These are phyloP conservation scores for Collybiopsis confluens DNA, from an alignment of 768 basidiomycete species.

Conservation along the genomic window DNA sequence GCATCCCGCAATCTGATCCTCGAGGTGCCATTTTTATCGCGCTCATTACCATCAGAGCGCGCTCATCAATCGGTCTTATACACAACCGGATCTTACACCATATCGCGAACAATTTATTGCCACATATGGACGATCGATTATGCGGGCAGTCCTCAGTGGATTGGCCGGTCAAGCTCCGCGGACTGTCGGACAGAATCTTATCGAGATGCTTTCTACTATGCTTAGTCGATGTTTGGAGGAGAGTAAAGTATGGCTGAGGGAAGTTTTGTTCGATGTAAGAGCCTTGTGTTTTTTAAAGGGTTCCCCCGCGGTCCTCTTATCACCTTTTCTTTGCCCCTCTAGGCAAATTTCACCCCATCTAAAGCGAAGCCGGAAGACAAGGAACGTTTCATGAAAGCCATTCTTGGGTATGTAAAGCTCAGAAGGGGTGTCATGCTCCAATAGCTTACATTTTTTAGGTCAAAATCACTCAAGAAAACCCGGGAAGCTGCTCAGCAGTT, in stretches of 20 bases:
- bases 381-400: conserved; percentile 69
- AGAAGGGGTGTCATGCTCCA: neutral
- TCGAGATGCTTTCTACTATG: conserved; percentile 73
- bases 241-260: conserved; percentile 66
- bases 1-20: neutral
- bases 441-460: conserved; percentile 33
- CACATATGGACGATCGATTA: conserved; percentile 58
- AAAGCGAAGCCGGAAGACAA: conserved; percentile 75
- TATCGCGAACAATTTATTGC: conserved; percentile 49
- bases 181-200: conserved; percentile 77
- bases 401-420: conserved; percentile 52
- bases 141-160: conserved; percentile 70
- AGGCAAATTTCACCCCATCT: conserved; percentile 73
- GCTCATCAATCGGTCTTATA: conserved; percentile 61
- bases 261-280: conserved; percentile 63
- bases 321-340: neutral
- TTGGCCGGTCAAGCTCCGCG: conserved; percentile 84
- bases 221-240: conserved; percentile 52
- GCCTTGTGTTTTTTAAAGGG: conserved; percentile 8
- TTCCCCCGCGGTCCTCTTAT: neutral
- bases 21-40: too few relatives aligned
- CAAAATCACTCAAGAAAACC: conserved; percentile 68
- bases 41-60: too few relatives aligned
- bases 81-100: conserved; percentile 55
- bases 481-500: conserved; percentile 87